A percentile compares a stretch with the other conserved stretches of the same genome.
phyloP scores from a whole-genome alignment of 2,329 filamentous ascomycete species.

The Aspergillus hiratsukae region DNA sequence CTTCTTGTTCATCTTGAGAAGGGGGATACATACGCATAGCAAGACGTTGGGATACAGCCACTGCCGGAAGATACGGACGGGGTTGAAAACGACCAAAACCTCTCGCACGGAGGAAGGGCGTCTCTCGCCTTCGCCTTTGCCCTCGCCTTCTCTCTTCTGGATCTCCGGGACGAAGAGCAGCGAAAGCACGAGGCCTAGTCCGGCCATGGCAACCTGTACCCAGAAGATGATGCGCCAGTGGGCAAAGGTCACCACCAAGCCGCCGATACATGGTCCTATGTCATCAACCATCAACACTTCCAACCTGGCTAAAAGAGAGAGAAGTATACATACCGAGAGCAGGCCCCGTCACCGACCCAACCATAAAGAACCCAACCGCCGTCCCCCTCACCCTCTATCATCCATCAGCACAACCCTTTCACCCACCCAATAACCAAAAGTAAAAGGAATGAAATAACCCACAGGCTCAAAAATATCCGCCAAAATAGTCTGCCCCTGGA shows the following conservation, averaged over 20 bases:
- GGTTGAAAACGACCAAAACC: conserved; percentile 51
- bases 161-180: conserved; percentile 65
- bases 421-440: too few species aligned
- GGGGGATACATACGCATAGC: conserved; percentile 47
- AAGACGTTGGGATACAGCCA: conserved; percentile 67
- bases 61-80: conserved; percentile 55
- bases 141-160: conserved; percentile 48
- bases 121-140: conserved; percentile 16
- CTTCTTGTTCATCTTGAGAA: too few species aligned
- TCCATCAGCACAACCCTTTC: conserved; percentile 6
- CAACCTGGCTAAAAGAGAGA: neutral
- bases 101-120: conserved; percentile 32
- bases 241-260: conserved; percentile 71
- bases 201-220: conserved; percentile 67
- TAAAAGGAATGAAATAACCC: conserved; percentile 12
- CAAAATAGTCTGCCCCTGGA: conserved; percentile 36
- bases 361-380: conserved; percentile 42
- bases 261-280: conserved; percentile 58
- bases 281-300: too few species aligned
- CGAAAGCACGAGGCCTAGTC: conserved; percentile 54
- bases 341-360: conserved; percentile 40
- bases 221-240: conserved; percentile 75
- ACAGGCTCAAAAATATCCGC: conserved; percentile 39
- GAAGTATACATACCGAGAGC: conserved; percentile 33
- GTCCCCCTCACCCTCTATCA: conserved; percentile 36